These are phyloP conservation scores for Medicago arabica DNA, from an alignment of 306 rosid species.

Conservation along the genomic window DNA sequence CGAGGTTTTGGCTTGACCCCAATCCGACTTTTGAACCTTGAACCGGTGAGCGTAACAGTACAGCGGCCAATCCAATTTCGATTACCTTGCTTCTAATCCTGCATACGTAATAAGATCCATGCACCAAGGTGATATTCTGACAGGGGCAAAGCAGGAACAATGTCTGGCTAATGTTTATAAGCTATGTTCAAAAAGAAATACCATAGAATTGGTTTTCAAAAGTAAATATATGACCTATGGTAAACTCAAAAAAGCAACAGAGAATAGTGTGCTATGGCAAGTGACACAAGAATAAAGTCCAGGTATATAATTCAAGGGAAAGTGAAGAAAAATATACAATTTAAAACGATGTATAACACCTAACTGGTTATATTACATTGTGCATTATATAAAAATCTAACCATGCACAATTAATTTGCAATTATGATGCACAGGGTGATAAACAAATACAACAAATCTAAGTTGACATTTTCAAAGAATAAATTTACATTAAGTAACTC, in stretches of 20 bases:
- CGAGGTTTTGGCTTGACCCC: background rate
- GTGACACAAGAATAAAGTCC: constrained; percentile 14
- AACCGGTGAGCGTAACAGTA: background rate
- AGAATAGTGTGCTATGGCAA: constrained; percentile 1
- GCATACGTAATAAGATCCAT: background rate
- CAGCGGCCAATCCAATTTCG: background rate
- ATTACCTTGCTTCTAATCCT: background rate
- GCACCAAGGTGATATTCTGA: background rate
- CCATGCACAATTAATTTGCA: background rate
- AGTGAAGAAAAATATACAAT: background rate
- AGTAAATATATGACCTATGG: background rate
- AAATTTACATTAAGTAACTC: background rate
- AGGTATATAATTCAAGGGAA: background rate
- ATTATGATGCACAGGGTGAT: constrained; percentile 4
- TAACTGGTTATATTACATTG: background rate
- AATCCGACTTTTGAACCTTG: background rate
- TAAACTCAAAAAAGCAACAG: background rate
- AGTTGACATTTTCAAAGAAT: background rate
- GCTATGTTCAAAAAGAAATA: background rate
- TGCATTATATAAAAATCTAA: background rate
- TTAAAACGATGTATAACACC: background rate
- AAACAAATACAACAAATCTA: background rate
- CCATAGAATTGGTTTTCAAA: background rate
- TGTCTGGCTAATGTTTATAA: background rate
- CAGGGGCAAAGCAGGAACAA: background rate